Evolutionary conservation across 352 stramenopile genomes (phyloP).

Genomic region (Phytophthora boehmeriae): DNA sequence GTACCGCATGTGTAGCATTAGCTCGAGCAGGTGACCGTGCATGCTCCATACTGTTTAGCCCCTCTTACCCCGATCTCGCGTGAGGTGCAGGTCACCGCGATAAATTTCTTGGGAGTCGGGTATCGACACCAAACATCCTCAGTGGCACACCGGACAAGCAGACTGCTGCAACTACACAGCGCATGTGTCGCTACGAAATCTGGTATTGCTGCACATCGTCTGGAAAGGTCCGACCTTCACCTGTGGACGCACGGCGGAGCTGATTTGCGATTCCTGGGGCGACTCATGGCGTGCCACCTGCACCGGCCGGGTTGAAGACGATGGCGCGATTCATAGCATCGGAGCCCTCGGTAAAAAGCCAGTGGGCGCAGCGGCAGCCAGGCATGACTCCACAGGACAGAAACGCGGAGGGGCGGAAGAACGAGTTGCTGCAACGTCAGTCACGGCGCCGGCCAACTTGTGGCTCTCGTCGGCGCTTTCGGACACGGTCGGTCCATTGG

Average conservation of each 20-base stretch:
- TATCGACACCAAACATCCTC: no score
- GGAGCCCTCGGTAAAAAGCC: slow-evolving; percentile 25
- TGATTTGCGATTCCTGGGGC: slow-evolving; percentile 26
- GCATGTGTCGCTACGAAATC: slow-evolving; percentile 3
- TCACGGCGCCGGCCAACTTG: slow-evolving; percentile 24
- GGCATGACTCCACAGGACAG: slow-evolving; percentile 31
- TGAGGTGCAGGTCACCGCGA: neutral
- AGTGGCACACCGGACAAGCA: no score
- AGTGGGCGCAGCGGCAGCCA: slow-evolving; percentile 16
- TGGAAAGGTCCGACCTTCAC: slow-evolving; percentile 27
- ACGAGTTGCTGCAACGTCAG: slow-evolving; percentile 33
- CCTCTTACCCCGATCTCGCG: no score
- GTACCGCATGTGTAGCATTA: slow-evolving; percentile 20
- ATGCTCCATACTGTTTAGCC: no score
- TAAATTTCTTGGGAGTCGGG: slow-evolving; percentile 17
- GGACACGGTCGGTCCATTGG: slow-evolving; percentile 15
- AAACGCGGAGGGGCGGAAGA: slow-evolving; percentile 33
- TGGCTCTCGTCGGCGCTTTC: slow-evolving; percentile 14
- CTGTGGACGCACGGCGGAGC: slow-evolving; percentile 15
- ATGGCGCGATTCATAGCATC: slow-evolving; percentile 15
- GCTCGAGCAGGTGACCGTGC: neutral
- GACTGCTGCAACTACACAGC: no score
- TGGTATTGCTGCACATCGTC: neutral
- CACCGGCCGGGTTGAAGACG: slow-evolving; percentile 5
- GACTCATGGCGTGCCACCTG: slow-evolving; percentile 5